phyloP scores from a whole-genome alignment of 371 early-diverging fungal species.

The Dinochytrium kinnereticum region DNA sequence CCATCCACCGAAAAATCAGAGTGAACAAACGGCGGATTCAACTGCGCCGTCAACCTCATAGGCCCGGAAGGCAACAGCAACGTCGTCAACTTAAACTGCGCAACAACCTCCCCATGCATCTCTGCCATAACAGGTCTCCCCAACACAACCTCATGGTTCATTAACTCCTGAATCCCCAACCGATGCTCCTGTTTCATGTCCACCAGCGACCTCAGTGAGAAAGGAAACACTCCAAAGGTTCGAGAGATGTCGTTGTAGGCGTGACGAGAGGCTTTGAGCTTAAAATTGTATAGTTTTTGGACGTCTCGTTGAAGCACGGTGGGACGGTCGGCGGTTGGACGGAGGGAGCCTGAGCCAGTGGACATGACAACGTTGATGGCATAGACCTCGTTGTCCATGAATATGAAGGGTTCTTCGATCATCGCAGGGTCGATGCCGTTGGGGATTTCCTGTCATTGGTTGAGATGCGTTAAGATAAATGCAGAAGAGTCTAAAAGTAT shows the following conservation, averaged over 20 bases:
- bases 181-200: conserved; percentile 67
- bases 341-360: conserved; percentile 69
- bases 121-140: conserved; percentile 47
- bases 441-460: conserved; percentile 31
- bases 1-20: conserved; percentile 56
- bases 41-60: conserved; percentile 65
- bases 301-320: conserved; percentile 80
- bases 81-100: conserved; percentile 84
- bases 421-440: conserved; percentile 27
- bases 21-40: conserved; percentile 72
- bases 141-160: conserved; percentile 72
- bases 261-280: conserved; percentile 79
- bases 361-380: conserved; percentile 80
- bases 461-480: no score
- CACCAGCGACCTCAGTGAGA: conserved; percentile 68
- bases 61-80: conserved; percentile 73
- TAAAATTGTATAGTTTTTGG: conserved; percentile 75
- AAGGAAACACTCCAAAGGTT: conserved; percentile 80
- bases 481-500: conserved; percentile 9
- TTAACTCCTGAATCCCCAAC: conserved; percentile 79
- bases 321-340: conserved; percentile 63
- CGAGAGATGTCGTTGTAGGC: conserved; percentile 70
- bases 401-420: conserved; percentile 16
- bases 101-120: conserved; percentile 8
- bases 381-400: conserved; percentile 67